Evolutionary conservation across 495 filamentous ascomycete genomes (phyloP).

Genomic region (Neurospora sp.): DNA sequence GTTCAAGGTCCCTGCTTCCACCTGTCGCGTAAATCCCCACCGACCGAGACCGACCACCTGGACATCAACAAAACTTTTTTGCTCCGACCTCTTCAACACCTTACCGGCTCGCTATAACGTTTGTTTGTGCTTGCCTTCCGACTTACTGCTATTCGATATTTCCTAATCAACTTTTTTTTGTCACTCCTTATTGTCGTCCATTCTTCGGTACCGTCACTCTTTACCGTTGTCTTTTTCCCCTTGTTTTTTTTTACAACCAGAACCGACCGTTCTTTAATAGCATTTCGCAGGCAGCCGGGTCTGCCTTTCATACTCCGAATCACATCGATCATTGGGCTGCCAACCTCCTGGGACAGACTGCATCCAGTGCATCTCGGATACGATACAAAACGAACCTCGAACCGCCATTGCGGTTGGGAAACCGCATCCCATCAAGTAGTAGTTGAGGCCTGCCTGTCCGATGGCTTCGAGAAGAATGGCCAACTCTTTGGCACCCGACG

Average conservation of each 20-base stretch:
- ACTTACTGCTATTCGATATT: background rate
- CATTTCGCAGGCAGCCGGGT: constrained; percentile 4
- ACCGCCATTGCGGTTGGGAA: constrained; percentile 1
- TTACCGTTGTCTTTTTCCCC: background rate
- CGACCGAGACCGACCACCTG: background rate
- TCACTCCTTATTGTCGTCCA: background rate
- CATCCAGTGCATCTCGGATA: background rate
- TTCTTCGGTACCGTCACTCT: background rate
- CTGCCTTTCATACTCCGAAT: constrained; percentile 4
- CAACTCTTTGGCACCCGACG: constrained; percentile 22
- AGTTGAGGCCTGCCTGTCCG: background rate
- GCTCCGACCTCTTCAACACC: background rate
- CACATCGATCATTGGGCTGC: background rate
- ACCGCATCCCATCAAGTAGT: background rate
- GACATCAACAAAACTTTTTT: background rate
- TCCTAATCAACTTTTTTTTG: background rate
- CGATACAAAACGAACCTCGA: constrained; percentile 3
- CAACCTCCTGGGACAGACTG: background rate
- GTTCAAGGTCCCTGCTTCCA: background rate
- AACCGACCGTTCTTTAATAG: background rate
- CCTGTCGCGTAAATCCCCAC: background rate
- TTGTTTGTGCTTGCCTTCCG: background rate
- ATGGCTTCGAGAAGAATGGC: constrained; percentile 16
- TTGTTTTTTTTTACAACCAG: background rate
- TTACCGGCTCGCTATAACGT: background rate